Evolutionary conservation across 495 filamentous ascomycete genomes (phyloP), one percentile per base, ranked within the genome.

Genomic region (Alectoria sarmentosa): DNA sequence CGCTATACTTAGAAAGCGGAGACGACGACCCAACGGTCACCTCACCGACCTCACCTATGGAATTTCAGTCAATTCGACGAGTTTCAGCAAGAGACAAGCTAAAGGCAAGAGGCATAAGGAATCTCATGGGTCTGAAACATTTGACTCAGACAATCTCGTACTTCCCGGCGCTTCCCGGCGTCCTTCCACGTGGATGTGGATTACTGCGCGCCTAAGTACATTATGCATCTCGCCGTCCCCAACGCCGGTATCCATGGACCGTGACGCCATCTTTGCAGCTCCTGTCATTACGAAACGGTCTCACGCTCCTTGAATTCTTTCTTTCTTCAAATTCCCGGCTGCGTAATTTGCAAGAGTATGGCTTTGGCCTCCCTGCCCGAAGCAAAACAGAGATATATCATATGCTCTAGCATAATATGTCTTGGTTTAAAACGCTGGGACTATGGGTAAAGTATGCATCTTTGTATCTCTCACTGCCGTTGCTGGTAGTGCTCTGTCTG

Each of bases 91-190:
- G 2, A 41, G 6, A 8, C 11, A 41, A 14, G 39, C 37, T 6
- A 38, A 38, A 41, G 39, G 13, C 39, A 7, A 41, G 39, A n/a
- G n/a, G n/a, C n/a, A n/a, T n/a, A n/a, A n/a, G n/a, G n/a, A n/a
- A n/a, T n/a, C n/a, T 14, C 41, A 21, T 17, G 41, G 41, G 41
- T 17, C 6, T 41, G 39, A 41, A 41, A 44, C 15, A 21, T 21
- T 46, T 23, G 21, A 46, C 21, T 30, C 13, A 15, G 48, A 52
- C 11, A 52, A 4, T 23, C 23, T 15, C 48, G 4, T 52, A 26
- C 48, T 52, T 52, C 48, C 48, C 48, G 48, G 48, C 48, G 48
- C 48, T 52, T 14, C 48, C 30, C 48, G 48, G 48, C 48, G 6
- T n/a, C 19, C 4, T 44, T 44, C 19, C 19, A 6, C 3, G n/a